These are phyloP conservation scores for Gonapodya prolifera DNA, from an alignment of 192 early-diverging fungal genomes.

Conservation along the genomic window DNA sequence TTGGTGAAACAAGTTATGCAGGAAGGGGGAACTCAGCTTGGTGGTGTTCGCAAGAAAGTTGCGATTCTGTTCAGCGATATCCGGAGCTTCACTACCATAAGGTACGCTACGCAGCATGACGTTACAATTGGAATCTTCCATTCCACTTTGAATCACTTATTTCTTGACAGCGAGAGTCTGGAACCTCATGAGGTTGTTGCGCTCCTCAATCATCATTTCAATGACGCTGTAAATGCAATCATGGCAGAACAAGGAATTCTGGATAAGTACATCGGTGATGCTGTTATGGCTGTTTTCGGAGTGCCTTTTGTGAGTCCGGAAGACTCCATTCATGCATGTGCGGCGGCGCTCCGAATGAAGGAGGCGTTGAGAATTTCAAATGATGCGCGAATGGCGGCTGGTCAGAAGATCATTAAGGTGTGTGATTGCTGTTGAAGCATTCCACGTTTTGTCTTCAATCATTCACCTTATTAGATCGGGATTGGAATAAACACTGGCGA, in stretches of 20 bases:
- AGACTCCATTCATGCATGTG: conserved; percentile 37
- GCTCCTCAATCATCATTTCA: conserved; percentile 39
- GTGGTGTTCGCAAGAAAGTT: conserved; percentile 36
- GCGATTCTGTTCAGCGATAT: conserved; percentile 23
- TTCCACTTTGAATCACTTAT: background rate
- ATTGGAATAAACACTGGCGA: conserved; percentile 39
- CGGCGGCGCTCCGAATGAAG: conserved; percentile 33
- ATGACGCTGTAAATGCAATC: conserved; percentile 40
- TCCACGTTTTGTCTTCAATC: background rate
- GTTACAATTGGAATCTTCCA: background rate
- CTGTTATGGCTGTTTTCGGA: conserved; percentile 46
- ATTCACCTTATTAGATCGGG: conserved; percentile 17
- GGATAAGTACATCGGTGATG: conserved; percentile 44
- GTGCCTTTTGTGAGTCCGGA: conserved; percentile 34
- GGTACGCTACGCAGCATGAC: background rate
- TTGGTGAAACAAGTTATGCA: conserved; percentile 43
- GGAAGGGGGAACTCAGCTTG: conserved; percentile 30
- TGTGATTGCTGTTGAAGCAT: background rate
- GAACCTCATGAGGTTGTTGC: conserved; percentile 40
- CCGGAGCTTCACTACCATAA: background rate
- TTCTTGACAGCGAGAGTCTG: conserved; percentile 13
- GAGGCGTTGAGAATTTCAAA: conserved; percentile 26
- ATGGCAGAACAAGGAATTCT: conserved; percentile 36
- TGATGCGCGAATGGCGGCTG: conserved; percentile 10
- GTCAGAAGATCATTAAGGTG: conserved; percentile 20